Evolutionary conservation across 495 filamentous ascomycete species (phyloP), one percentile per base, ranked within the genome.

Genomic region (Penicillium antarcticum): DNA sequence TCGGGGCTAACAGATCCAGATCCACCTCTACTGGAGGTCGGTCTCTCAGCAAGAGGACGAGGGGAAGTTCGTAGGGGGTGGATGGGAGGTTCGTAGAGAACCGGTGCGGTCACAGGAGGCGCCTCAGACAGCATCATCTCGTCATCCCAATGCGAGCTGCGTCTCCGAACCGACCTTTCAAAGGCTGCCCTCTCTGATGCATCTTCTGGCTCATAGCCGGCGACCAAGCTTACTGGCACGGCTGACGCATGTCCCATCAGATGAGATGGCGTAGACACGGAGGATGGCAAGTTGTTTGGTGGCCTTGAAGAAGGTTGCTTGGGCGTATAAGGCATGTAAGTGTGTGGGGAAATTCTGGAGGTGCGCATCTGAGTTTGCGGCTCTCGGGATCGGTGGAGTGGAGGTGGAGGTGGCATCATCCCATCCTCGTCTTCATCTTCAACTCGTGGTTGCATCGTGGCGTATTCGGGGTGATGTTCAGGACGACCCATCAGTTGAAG

Each of bases 151-250:
- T 64, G 59, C 5, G 51, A 52, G 42, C 69, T 74, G 31, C 57
- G 60, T 44, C 63, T 58, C 5, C 60, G 60, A 14, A 36, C 56
- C 24, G 50, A 57, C 8, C 47, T 52, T 44, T 71, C 69, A 34
- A 63, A 43, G 0, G 54, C 58, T 14, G 53, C 42, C n/a, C 61
- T 63, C 38, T 86, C 77, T 3, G 78, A 69, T 9, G 83, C 75
- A 35, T 84, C 81, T 18, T 81, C 80, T 8, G 79, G 75, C 58
- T 87, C 85, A 53, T 87, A 82, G 2, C 87, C 87, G 21, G 87
- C 80, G 45, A 89, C 81, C 17, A 91, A 69, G 38, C 85, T 88
- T 17, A 81, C 67, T 1, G 87, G 87, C 52, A 89, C 75, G 10
- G 74, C 53, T 10, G 82, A 70, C 6, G 67, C 56, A 35, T 65